These are phyloP conservation scores for Schwanniomyces sp. DNA, from an alignment of 805 yeast genomes.

Conservation along the genomic window DNA sequence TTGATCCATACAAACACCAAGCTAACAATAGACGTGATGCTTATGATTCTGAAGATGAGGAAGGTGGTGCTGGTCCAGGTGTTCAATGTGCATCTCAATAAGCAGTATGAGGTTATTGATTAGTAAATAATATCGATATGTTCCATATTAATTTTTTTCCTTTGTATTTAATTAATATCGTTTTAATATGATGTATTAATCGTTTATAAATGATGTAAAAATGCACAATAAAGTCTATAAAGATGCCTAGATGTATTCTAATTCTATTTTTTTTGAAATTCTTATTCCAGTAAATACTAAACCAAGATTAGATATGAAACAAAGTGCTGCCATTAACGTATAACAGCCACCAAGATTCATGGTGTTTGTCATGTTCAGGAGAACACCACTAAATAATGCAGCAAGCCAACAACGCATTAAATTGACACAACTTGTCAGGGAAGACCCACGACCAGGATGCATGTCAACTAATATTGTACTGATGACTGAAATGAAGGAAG, in stretches of 20 bases:
- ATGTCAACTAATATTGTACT: slow-evolving; percentile 76
- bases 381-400: slow-evolving; percentile 68
- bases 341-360: slow-evolving; percentile 77
- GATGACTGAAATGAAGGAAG: slow-evolving; percentile 56
- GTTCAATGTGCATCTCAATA: slow-evolving; percentile 96
- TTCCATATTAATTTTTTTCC: background rate
- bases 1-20: slow-evolving; percentile 63
- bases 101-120: slow-evolving; percentile 7
- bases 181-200: background rate
- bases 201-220: too few species aligned
- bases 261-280: background rate
- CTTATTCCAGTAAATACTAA: slow-evolving; percentile 3
- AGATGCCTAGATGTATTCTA: background rate
- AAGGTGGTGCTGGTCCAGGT: slow-evolving; percentile 58
- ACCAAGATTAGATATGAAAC: slow-evolving; percentile 10
- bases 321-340: slow-evolving; percentile 62
- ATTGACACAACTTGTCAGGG: slow-evolving; percentile 74
- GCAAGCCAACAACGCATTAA: slow-evolving; percentile 70
- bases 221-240: background rate
- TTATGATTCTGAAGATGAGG: slow-evolving; percentile 46
- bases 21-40: slow-evolving; percentile 41
- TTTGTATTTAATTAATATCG: background rate
- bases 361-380: slow-evolving; percentile 54
- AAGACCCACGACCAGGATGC: slow-evolving; percentile 67
- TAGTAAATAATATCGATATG: background rate